Evolutionary conservation across 805 yeast genomes (phyloP), one percentile per base, ranked within the genome.

Genomic region (Metschnikowia borealis): DNA sequence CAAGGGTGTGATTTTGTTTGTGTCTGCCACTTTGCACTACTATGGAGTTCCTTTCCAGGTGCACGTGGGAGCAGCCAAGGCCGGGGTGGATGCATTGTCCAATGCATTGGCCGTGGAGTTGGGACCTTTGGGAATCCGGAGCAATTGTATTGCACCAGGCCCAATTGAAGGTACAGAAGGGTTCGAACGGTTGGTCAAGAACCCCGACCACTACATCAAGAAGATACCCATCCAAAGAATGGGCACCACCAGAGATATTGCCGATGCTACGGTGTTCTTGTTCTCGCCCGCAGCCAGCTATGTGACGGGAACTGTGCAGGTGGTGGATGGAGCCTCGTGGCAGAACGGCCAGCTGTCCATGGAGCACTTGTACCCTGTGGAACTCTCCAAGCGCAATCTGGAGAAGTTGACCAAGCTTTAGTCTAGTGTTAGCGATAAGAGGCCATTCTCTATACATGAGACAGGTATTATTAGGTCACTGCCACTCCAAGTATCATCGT

Each of bases 21-120:
- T 72, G 18, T 66, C 73, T 54, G 76, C 77, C 5, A 71, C 77
- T 1, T 65, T 73, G 48, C 78, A 73, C 56, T 70, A 71, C 60
- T 73, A 71, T 54, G 78, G 76, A 6, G 65, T 73, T 31, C 77
- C 77, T 3, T 70, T 73, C 59, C 66, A 63, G 51, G 49, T 57
- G 36, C 67, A 64, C 38, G 68, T 63, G 18, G 67, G 66, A 1
- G 68, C 68, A 3, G 68, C 68, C 44, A 64, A 64, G 52, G 68
- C 68, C 1, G 68, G 68, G 10, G 68, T 64, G 35, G 68, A 64
- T 37, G 68, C 68, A 2, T 53, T 64, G 34, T 59, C 63, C 42
- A 63, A 64, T 38, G 68, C 68, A 1, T 55, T 64, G 55, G 68
- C 68, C 4, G 68, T 64, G 33, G 68, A 64, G 42, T 52, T 64